Base-by-base conservation (phyloP, 345 rosid species). In the Linum usitatissimum region DNA sequence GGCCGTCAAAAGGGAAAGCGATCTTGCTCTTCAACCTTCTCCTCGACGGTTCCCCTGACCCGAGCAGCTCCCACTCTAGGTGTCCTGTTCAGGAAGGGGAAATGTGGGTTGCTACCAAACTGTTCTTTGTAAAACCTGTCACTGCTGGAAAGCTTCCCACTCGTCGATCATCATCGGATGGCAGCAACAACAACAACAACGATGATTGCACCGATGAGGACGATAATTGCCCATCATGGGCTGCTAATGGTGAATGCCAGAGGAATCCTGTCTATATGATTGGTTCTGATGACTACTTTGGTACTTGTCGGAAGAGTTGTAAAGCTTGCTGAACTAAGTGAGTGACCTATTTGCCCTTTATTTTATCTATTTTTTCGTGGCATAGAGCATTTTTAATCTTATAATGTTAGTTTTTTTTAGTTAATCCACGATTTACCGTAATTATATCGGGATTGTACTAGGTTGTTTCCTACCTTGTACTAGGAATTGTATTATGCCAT, bases 261-360 rank as follows among this genome's bases (percentile, higher is more conserved):
- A 90, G 71, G 70, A 93, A 93, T 67, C 91, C 96, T 9, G 79
- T 93, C 18, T 93, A 72, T 77, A 90, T 93, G 99, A 65, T 81
- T 38, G 97, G 99, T 57, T 81, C 97, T 49, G 86, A 91, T 19
- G 97, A 90, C 76, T 87, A 93, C 75, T 90, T 68, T 0, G 97
- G 99, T 39, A 82, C 97, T 0, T 93, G 97, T 71, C 80, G 88
- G 78, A 93, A 82, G 80, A 93, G 97, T 69, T 93, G 99, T 61
- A 74, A 80, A 30, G 83, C 79, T 31, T 84, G 96, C 71, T 34
- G 38, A 34, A 34, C 38, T 34, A 34, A 34, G 1, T 23, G 28
- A 23, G 1, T n/a, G n/a, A n/a, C 28, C 28, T 23, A 1, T 23
- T 2, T 23, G 28, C 1, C 28, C 28, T 23, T 23, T 23, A 23